Conservation (phyloP, 2,329 filamentous ascomycete genomes). For the Ampelomyces quisqualis region DNA sequence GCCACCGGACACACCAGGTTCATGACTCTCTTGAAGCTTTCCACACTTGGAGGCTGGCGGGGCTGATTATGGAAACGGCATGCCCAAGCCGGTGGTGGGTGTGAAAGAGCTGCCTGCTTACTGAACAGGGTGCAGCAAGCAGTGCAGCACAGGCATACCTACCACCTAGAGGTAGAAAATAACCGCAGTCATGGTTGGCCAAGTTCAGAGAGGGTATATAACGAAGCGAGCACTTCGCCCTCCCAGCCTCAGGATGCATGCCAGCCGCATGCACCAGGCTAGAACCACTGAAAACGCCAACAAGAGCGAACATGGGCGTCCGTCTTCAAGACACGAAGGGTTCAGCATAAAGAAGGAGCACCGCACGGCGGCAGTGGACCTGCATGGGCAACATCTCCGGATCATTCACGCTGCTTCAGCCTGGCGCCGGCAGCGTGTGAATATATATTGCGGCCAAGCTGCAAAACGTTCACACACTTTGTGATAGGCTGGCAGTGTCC, state of each 20-base stretch:
- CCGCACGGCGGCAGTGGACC: slow-evolving; percentile 29
- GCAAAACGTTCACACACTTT: slow-evolving; percentile 6
- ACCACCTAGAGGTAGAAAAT: no score
- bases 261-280: slow-evolving; percentile 33
- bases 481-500: slow-evolving; percentile 25
- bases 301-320: slow-evolving; percentile 14
- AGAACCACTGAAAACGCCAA: slow-evolving; percentile 20
- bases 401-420: slow-evolving; percentile 18
- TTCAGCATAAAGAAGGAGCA: slow-evolving; percentile 20
- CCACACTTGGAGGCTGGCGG: no score
- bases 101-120: slow-evolving; percentile 23
- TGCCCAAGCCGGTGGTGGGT: slow-evolving; percentile 17
- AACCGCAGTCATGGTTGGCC: no score
- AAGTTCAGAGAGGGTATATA: no score
- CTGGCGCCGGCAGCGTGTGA: slow-evolving; percentile 20
- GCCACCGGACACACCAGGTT: slow-evolving; percentile 21
- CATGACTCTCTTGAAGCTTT: slow-evolving; percentile 25
- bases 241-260: slow-evolving; percentile 12
- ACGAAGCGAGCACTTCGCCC: slow-evolving; percentile 20
- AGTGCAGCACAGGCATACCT: no score
- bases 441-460: slow-evolving; percentile 32
- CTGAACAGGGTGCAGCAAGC: slow-evolving; percentile 32
- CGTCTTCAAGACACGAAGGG: slow-evolving; percentile 17
- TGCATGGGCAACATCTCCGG: slow-evolving; percentile 33
- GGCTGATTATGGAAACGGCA: no score